Percentiles rank a stretch among this genome's conserved stretches.
Evolutionary conservation across 2,329 filamentous ascomycete species (phyloP).

Genomic region (Akanthomyces dipterigenus): DNA sequence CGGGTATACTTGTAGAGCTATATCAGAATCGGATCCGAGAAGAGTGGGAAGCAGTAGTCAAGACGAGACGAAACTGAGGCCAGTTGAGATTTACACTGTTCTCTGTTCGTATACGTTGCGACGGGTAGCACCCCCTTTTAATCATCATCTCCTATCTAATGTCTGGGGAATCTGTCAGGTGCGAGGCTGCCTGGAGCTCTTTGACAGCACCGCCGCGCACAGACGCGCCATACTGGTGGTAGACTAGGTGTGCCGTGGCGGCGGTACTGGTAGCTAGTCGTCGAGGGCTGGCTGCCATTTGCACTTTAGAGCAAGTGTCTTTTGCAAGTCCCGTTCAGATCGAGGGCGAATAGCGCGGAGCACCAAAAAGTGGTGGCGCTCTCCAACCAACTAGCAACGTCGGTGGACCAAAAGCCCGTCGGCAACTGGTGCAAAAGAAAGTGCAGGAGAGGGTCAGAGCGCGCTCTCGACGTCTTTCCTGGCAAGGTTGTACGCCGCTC

Average conservation of each 20-base stretch:
- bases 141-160: not conserved
- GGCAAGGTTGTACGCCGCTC: not conserved
- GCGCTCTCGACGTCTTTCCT: not conserved
- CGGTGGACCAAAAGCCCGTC: not conserved
- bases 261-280: not conserved
- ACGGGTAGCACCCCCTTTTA: not conserved
- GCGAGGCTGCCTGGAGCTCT: not conserved
- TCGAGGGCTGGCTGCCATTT: no score
- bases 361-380: not conserved
- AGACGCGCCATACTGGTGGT: not conserved
- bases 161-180: conserved; percentile 1
- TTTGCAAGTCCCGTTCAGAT: not conserved
- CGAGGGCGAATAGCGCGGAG: not conserved
- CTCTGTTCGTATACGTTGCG: not conserved
- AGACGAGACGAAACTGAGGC: not conserved
- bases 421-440: not conserved
- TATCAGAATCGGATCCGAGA: not conserved
- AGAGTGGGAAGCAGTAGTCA: no score
- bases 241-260: not conserved
- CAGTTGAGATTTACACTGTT: not conserved
- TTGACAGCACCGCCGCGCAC: not conserved
- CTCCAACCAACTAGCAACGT: not conserved
- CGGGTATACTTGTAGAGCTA: not conserved
- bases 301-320: not conserved
- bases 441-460: not conserved